Evolutionary conservation across 768 basidiomycete species (phyloP).

Genomic region (Artomyces pyxidatus): DNA sequence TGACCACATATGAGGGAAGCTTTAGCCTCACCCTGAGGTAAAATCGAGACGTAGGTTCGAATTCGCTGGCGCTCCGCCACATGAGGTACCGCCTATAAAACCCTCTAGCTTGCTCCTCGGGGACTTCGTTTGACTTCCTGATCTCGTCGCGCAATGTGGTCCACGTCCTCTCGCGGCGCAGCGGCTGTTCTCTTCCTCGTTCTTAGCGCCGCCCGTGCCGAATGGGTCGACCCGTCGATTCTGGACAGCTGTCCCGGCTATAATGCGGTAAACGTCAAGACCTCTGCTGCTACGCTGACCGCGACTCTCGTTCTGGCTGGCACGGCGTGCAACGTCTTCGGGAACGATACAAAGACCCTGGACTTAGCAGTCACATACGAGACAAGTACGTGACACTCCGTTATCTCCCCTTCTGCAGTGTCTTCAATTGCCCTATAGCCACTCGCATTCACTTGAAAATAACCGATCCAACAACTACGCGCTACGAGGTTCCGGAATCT

Average conservation of each 20-base stretch:
- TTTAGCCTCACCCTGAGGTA: too few species aligned
- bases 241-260: conserved; percentile 60
- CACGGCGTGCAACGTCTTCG: conserved; percentile 50
- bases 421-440: conserved; percentile 30
- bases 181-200: neutral
- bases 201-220: conserved; percentile 12
- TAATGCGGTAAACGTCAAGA: conserved; percentile 37
- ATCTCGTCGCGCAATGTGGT: neutral
- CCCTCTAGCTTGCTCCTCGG: too few species aligned
- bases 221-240: conserved; percentile 17
- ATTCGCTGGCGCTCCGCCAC: too few species aligned
- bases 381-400: conserved; percentile 30
- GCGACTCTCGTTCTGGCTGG: conserved; percentile 48
- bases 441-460: conserved; percentile 60
- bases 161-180: neutral
- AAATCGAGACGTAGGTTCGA: too few species aligned
- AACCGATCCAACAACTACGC: conserved; percentile 36
- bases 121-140: too few species aligned
- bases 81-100: too few species aligned
- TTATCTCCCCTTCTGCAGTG: neutral
- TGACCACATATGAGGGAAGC: too few species aligned
- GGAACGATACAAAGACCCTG: conserved; percentile 41
- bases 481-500: conserved; percentile 59
- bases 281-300: conserved; percentile 31
- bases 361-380: conserved; percentile 49